These are phyloP conservation scores for Cutaneotrichosporon daszewskae DNA, from an alignment of 1,284 basidiomycete genomes.

Conservation along the genomic window DNA sequence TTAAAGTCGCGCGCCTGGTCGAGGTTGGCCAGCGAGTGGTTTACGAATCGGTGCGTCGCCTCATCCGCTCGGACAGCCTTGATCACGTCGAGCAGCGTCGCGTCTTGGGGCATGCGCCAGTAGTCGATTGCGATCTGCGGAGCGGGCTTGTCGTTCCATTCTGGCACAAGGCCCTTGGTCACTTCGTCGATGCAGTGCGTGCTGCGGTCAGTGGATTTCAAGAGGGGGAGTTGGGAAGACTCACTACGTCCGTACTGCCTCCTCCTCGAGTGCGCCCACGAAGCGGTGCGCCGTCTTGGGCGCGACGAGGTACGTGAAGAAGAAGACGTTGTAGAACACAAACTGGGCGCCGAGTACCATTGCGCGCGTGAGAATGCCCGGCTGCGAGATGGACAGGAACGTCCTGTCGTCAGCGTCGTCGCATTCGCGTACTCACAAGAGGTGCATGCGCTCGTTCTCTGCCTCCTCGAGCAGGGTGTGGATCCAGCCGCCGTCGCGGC, in stretches of 20 bases:
- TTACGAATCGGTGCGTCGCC: conserved; percentile 84
- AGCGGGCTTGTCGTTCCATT: conserved; percentile 69
- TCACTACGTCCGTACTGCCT: conserved; percentile 88
- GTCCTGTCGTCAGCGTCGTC: conserved; percentile 54
- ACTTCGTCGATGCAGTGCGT: conserved; percentile 78
- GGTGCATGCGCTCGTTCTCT: conserved; percentile 92
- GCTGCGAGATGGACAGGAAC: conserved; percentile 78
- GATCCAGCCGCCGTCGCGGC: conserved; percentile 83
- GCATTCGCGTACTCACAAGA: conserved; percentile 55
- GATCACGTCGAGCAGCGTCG: conserved; percentile 79
- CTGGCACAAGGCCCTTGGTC: conserved; percentile 76
- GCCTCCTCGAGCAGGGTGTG: conserved; percentile 83
- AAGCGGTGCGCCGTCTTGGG: conserved; percentile 86
- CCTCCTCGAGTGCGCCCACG: conserved; percentile 91
- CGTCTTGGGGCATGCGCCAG: conserved; percentile 71
- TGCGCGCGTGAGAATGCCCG: conserved; percentile 69
- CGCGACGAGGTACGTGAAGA: conserved; percentile 74
- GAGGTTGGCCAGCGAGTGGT: conserved; percentile 85
- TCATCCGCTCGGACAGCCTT: conserved; percentile 90
- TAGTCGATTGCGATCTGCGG: conserved; percentile 87
- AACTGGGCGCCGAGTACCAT: conserved; percentile 77
- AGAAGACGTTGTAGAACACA: conserved; percentile 86
- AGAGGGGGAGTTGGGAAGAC: conserved; percentile 46
- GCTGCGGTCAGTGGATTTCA: conserved; percentile 49
- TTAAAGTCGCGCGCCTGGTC: conserved; percentile 71